Evolutionary conservation across 495 filamentous ascomycete species (phyloP).

Genomic region (Hypoxylon lienhwacheense): DNA sequence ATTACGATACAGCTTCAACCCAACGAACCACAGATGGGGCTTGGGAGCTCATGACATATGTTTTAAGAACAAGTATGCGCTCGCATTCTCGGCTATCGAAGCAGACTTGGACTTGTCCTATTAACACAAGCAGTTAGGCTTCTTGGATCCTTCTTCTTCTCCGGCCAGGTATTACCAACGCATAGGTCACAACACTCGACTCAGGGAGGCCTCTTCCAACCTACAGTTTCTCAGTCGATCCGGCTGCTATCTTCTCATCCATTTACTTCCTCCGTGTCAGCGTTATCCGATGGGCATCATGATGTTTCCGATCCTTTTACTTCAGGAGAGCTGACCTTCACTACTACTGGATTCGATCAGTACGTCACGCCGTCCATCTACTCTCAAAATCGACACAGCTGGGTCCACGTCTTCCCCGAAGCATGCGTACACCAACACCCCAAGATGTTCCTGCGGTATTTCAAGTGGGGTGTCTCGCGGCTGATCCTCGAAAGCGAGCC

Average conservation of each 20-base stretch:
- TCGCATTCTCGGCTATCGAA: neutral
- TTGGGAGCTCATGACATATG: conserved; percentile 93
- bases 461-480: conserved; percentile 93
- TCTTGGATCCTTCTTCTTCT: conserved; percentile 70
- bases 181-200: conserved; percentile 76
- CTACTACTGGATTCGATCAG: conserved; percentile 60
- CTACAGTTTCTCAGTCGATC: conserved; percentile 83
- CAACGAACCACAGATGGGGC: conserved; percentile 78
- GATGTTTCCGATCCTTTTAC: conserved; percentile 62
- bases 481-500: conserved; percentile 85
- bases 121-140: conserved; percentile 44
- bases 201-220: conserved; percentile 80
- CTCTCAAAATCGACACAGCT: conserved; percentile 59
- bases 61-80: conserved; percentile 67
- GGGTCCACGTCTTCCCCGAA: conserved; percentile 97
- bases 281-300: neutral
- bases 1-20: conserved; percentile 64
- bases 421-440: conserved; percentile 89
- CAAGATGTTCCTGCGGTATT: conserved; percentile 81
- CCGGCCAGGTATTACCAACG: conserved; percentile 87
- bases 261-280: conserved; percentile 16
- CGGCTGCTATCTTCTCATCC: conserved; percentile 70
- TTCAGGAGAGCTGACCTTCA: conserved; percentile 62
- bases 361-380: conserved; percentile 62
- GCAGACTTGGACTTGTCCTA: neutral